Base-by-base conservation (phyloP, 2,329 filamentous ascomycete genomes). In the Colletotrichum salicis region DNA sequence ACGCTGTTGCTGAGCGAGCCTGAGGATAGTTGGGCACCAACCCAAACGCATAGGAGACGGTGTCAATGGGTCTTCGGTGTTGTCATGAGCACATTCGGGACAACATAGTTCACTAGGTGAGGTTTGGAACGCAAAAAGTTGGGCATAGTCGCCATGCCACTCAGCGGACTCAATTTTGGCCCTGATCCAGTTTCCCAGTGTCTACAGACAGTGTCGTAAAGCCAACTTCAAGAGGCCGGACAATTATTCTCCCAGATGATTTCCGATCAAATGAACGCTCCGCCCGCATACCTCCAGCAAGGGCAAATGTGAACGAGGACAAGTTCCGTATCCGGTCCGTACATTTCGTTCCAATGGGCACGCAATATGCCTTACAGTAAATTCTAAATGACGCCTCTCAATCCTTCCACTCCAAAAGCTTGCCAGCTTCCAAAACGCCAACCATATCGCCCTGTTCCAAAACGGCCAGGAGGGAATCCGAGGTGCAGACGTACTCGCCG, bases 391-490 rank as follows among this genome's bases (percentile, higher is more conserved):
- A 7, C 5, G 19, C 19, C 24, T 2, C 35, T 66, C 24, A 59
- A 1, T 72, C 74, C 37, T 63, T 66, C 70, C 71, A 72, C 59
- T 71, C 74, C 24, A 84, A 70, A 6, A 86, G 75, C 63, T 79
- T 79, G 55, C 80, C 84, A 11, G 86, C 84, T 77, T 90, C 87
- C 55, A 89, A 71, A 48, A 89, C 83, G 8, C 87, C 88, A 6
- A 85, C 79, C 33, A 87, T 81, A 63, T 85, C 82, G 0, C 83
- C 84, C 13, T 81, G 79, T 4, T 86, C 83, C 55, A 87, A 78
- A 4, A 87, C 81, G 0, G 84, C 87, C 1, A 89, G 75, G 12
- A 90, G 80, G 0, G 84, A 84, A 63, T 86, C 83, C 48, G 84
- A 80, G 7, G 77, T 73, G 31, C 76, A 76, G 61, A 80, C 78